Evolutionary conservation across 1,139 yeast genomes (phyloP).

Genomic region (Keqinozyma sinolaborantium): DNA sequence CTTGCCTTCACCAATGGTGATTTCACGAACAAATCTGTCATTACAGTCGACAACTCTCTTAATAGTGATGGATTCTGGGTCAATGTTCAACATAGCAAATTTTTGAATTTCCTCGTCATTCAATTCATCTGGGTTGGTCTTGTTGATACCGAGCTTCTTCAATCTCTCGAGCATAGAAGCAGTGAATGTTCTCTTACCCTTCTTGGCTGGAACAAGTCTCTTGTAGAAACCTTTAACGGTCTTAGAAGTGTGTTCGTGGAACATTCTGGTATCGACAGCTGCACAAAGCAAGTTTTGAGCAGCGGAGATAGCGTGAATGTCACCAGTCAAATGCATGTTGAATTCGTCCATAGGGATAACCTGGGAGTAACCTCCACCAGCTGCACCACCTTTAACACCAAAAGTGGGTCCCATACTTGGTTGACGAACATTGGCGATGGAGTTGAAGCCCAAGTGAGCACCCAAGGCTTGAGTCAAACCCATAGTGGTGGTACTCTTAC

Average conservation of each 20-base stretch:
- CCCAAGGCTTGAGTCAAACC: conserved; percentile 79
- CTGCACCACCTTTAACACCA: conserved; percentile 88
- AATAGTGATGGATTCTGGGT: conserved; percentile 70
- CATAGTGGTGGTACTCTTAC: conserved; percentile 77
- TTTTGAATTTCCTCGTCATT: conserved; percentile 58
- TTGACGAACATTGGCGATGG: conserved; percentile 79
- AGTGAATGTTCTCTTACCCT: conserved; percentile 63
- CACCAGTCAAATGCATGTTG: conserved; percentile 83
- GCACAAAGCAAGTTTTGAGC: conserved; percentile 80
- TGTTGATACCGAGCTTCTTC: conserved; percentile 57
- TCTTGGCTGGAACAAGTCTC: conserved; percentile 68
- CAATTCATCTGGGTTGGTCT: conserved; percentile 66
- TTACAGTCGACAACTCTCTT: conserved; percentile 81
- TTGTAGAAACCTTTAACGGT: conserved; percentile 61
- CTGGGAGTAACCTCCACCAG: conserved; percentile 85
- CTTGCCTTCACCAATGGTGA: conserved; percentile 74
- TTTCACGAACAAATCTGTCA: conserved; percentile 71
- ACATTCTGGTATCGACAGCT: conserved; percentile 80
- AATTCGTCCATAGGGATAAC: conserved; percentile 88
- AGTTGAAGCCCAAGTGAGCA: conserved; percentile 64
- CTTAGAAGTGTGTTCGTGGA: conserved; percentile 72
- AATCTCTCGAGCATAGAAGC: conserved; percentile 65
- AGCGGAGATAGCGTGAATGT: conserved; percentile 77
- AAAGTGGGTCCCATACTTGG: conserved; percentile 89
- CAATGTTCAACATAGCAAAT: conserved; percentile 67